Evolutionary conservation across 1,284 basidiomycete species (phyloP).

Genomic region (Papiliotrema terrestris): DNA sequence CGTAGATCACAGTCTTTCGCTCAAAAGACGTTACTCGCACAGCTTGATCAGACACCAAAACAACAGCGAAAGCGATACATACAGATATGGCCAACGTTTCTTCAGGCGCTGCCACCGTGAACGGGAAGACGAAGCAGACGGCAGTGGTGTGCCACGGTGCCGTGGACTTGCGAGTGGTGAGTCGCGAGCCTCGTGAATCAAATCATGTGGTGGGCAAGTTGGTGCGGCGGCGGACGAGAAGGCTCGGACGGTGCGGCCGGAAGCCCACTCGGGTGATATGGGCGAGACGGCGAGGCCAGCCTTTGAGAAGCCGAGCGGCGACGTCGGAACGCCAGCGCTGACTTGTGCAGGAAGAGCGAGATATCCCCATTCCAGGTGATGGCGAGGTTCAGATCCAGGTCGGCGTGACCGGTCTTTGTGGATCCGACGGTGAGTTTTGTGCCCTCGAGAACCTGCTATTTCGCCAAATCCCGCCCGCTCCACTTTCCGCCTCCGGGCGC

Average conservation of each 20-base stretch:
- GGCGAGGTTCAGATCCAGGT: conserved; percentile 52
- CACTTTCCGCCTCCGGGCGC: conserved; percentile 1
- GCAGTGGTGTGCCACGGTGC: conserved; percentile 51
- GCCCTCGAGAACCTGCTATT: neutral
- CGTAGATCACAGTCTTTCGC: too few relatives aligned
- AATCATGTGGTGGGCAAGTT: neutral
- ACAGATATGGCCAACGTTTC: conserved; percentile 1
- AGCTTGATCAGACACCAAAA: neutral
- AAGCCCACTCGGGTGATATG: neutral
- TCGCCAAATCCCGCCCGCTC: conserved; percentile 1
- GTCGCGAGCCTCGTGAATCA: conserved; percentile 14
- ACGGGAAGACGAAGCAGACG: conserved; percentile 30
- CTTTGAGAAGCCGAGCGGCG: neutral
- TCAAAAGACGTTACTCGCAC: neutral
- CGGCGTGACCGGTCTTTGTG: conserved; percentile 83
- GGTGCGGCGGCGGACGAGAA: neutral
- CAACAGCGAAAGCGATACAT: neutral
- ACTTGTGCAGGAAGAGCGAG: conserved; percentile 44
- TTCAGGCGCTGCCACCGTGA: neutral
- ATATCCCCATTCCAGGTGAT: conserved; percentile 43
- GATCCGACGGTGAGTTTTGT: conserved; percentile 72
- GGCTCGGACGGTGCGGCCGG: neutral
- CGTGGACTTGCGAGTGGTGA: conserved; percentile 51
- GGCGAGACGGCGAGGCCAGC: neutral
- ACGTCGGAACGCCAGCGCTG: neutral